These are phyloP conservation scores for Chytridiales sp. DNA, from an alignment of 371 early-diverging fungal genomes.

Conservation along the genomic window DNA sequence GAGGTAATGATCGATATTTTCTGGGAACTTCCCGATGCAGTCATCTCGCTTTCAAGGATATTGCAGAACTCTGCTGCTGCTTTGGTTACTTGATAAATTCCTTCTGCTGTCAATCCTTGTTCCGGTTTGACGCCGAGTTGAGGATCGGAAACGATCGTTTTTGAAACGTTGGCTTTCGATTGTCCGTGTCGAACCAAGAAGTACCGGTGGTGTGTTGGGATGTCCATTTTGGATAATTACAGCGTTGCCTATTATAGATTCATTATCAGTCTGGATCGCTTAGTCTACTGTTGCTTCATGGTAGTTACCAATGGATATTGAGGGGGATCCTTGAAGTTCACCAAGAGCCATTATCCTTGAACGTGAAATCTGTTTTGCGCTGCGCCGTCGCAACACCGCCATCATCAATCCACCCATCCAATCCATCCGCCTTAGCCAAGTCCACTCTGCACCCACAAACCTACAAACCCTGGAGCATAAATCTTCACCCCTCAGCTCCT, in stretches of 20 bases:
- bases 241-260: neutral
- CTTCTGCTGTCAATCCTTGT: slow-evolving; percentile 17
- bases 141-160: slow-evolving; percentile 20
- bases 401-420: neutral
- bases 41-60: neutral
- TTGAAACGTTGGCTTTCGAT: slow-evolving; percentile 21
- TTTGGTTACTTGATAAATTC: slow-evolving; percentile 9
- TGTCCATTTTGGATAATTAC: neutral
- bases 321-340: neutral
- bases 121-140: slow-evolving; percentile 9
- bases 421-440: neutral
- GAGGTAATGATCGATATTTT: slow-evolving; percentile 14
- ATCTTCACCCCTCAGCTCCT: neutral
- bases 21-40: neutral
- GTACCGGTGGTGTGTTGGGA: neutral
- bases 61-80: neutral
- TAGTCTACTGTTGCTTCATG: neutral
- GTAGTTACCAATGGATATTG: neutral
- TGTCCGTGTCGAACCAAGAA: slow-evolving; percentile 21
- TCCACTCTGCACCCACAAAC: neutral
- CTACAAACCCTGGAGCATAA: neutral
- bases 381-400: neutral
- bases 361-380: neutral
- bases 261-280: neutral
- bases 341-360: neutral